Evolutionary conservation across 306 rosid genomes (phyloP), one percentile per base, ranked within the genome.

Genomic region (Senna tora): DNA sequence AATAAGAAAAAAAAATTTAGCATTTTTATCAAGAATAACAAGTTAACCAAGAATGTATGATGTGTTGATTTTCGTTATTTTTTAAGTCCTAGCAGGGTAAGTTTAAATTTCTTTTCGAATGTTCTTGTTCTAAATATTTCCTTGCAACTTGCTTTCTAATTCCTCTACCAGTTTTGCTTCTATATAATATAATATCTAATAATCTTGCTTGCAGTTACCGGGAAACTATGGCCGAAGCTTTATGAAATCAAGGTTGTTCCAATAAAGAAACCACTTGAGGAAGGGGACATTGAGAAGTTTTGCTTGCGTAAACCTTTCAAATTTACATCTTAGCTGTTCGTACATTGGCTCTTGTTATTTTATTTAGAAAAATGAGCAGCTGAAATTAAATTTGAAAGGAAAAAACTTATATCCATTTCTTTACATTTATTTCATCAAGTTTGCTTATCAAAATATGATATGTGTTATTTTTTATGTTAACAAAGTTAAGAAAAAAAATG

Each of bases 181-280:
- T 25, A 32, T 8, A 4, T 41, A 41, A 41, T 59, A 8, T 59
- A n/a, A 34, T 43, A 69, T 57, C 50, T 76, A 38, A 22, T 2
- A 50, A n/a, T 33, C 38, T 66, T 81, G 36, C 21, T 74, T 77
- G 77, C 89, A 93, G 98, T 93, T 75, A 93, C 98, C 0, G 97
- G 98, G 74, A 93, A 93, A 83, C 70, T 84, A 15, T 93, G 98
- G 98, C 97, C 98, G 17, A 86, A 84, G 85, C 82, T 93, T 34
- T 90, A 73, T 71, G 97, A 93, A 84, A 82, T 90, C 75, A 84
- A 86, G 80, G 59, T 89, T 75, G 52, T 50, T 53, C 89, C 87
- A 3, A 34, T 80, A 17, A 71, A 83, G 53, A 39, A 82, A 68
- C 69, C 57, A 49, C 11, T 80, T 47, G 53, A 74, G 13, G 83